A percentile compares a stretch with the other conserved stretches of the same genome.
Evolutionary conservation across 2,329 filamentous ascomycete species (phyloP).

Genomic region (Colletotrichum scovillei): DNA sequence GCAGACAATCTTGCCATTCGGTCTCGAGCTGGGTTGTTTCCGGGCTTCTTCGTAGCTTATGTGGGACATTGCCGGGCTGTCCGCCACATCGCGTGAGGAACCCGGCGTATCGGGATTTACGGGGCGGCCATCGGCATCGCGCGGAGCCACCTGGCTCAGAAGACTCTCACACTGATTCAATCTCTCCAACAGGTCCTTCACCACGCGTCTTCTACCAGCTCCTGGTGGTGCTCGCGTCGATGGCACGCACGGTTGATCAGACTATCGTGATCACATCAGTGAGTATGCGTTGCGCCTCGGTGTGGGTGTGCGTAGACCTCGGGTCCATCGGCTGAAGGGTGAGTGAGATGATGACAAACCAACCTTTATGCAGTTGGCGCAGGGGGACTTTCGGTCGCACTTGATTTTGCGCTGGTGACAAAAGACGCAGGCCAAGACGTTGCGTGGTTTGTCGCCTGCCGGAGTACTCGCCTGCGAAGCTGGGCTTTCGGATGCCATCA

Average conservation of each 20-base stretch:
- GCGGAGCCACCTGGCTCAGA: conserved; percentile 21
- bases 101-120: neutral
- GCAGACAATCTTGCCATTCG: conserved; percentile 60
- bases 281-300: conserved; percentile 35
- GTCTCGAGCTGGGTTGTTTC: conserved; percentile 6
- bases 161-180: conserved; percentile 25
- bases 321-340: neutral
- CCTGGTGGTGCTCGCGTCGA: conserved; percentile 24
- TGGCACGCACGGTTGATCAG: conserved; percentile 24
- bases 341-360: conserved; percentile 10
- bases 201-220: conserved; percentile 12
- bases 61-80: conserved; percentile 15
- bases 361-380: conserved; percentile 58
- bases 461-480: neutral
- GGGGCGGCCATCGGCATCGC: conserved; percentile 7
- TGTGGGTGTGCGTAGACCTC: neutral
- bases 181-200: conserved; percentile 23
- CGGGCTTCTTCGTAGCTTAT: conserved; percentile 29
- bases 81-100: neutral
- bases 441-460: conserved; percentile 2
- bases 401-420: conserved; percentile 73
- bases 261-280: conserved; percentile 66
- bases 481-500: conserved; percentile 26
- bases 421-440: conserved; percentile 56
- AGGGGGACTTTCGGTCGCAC: conserved; percentile 68